Evolutionary conservation across 1,284 basidiomycete species (phyloP).

Genomic region (Cutaneotrichosporon daszewskae): DNA sequence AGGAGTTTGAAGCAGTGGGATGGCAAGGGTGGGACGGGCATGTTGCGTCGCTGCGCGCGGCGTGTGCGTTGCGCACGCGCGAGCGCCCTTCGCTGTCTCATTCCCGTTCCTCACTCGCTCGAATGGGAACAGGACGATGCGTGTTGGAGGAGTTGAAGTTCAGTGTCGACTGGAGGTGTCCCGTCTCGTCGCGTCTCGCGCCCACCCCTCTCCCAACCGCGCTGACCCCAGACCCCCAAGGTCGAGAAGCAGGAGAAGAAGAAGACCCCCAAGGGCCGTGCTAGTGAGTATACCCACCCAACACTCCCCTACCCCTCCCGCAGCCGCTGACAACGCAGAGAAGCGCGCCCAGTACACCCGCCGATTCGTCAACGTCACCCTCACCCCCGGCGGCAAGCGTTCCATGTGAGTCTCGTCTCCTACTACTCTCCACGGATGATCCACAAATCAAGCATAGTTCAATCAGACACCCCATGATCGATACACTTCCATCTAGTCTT

Average conservation of each 20-base stretch:
- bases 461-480: slow-evolving; percentile 71
- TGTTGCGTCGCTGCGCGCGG: slow-evolving; percentile 1
- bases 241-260: slow-evolving; percentile 98
- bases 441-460: slow-evolving; percentile 75
- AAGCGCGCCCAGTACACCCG: slow-evolving; percentile 78
- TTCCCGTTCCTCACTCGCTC: no score
- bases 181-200: no score
- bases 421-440: slow-evolving; percentile 54
- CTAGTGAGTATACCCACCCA: slow-evolving; percentile 50
- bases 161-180: no score
- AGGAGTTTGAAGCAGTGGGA: neutral
- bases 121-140: no score
- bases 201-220: no score
- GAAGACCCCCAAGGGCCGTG: slow-evolving; percentile 91
- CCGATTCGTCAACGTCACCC: slow-evolving; percentile 77
- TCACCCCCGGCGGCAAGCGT: slow-evolving; percentile 86
- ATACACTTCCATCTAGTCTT: slow-evolving; percentile 74
- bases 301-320: neutral
- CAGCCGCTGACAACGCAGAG: slow-evolving; percentile 47
- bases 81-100: no score
- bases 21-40: slow-evolving; percentile 3
- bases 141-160: no score
- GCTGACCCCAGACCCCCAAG: slow-evolving; percentile 63
- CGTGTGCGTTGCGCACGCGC: neutral
- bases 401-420: slow-evolving; percentile 68